A percentile compares a stretch with the other conserved stretches of the same genome.
phyloP scores from a whole-genome alignment of 208 protist genomes.

The Acanthamoeba triangularis region DNA sequence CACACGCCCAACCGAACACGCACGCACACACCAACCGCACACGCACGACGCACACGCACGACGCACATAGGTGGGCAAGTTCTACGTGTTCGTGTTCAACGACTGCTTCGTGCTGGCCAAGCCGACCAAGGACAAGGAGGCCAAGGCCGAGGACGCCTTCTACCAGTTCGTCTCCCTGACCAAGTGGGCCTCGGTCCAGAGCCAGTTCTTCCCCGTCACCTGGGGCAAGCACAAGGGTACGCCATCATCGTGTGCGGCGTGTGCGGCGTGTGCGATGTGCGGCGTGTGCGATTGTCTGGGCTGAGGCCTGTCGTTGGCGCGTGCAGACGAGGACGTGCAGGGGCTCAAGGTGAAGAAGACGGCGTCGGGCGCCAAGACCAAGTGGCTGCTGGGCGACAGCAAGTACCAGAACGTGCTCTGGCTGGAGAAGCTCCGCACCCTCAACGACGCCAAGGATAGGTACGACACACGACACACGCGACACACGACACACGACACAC shows the following conservation, averaged over 20 bases:
- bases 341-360: slow-evolving; percentile 52
- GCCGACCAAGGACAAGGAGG: slow-evolving; percentile 4
- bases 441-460: slow-evolving; percentile 15
- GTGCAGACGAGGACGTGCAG: slow-evolving; percentile 18
- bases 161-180: slow-evolving; percentile 44
- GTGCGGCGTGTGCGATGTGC: too few species aligned
- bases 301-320: background rate
- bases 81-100: slow-evolving; percentile 55
- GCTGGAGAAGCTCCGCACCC: slow-evolving; percentile 19
- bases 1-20: background rate
- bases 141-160: slow-evolving; percentile 5
- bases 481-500: too few species aligned
- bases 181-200: slow-evolving; percentile 31
- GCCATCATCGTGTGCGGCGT: background rate
- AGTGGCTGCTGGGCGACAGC: slow-evolving; percentile 43
- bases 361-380: slow-evolving; percentile 23
- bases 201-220: slow-evolving; percentile 35
- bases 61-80: background rate
- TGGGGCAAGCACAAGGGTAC: slow-evolving; percentile 41
- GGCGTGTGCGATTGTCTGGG: too few species aligned
- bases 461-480: background rate
- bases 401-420: slow-evolving; percentile 40
- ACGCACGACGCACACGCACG: background rate
- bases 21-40: background rate
- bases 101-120: slow-evolving; percentile 55